phyloP scores from a whole-genome alignment of 1,284 basidiomycete genomes.

The Gymnopus androsaceus region DNA sequence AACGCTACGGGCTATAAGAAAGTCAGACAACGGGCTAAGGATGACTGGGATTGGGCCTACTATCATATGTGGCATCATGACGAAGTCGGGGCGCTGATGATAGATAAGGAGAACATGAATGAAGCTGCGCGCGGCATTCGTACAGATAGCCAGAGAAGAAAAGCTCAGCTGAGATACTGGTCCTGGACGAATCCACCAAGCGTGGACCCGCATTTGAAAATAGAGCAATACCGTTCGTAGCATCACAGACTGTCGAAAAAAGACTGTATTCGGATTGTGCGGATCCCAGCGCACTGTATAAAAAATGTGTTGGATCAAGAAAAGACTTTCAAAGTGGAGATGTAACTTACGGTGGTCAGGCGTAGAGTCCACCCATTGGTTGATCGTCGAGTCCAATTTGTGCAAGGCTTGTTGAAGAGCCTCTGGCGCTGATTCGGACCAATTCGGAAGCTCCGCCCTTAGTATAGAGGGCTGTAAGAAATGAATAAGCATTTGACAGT shows the following conservation, averaged over 20 bases:
- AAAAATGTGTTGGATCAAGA: neutral
- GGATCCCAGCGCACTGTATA: constrained; percentile 65
- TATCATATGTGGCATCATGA: constrained; percentile 22
- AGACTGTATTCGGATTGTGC: constrained; percentile 42
- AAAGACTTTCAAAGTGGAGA: neutral
- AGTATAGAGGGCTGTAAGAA: constrained; percentile 54
- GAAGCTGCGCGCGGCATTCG: constrained; percentile 47
- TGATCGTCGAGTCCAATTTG: constrained; percentile 57
- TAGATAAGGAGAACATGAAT: constrained; percentile 46
- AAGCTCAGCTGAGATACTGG: constrained; percentile 33
- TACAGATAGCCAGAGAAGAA: constrained; percentile 24
- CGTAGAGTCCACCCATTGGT: constrained; percentile 60
- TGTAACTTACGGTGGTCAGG: constrained; percentile 46
- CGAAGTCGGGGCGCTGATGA: neutral
- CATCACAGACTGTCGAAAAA: constrained; percentile 62
- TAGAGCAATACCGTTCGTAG: constrained; percentile 65
- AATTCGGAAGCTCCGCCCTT: constrained; percentile 43
- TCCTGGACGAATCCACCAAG: constrained; percentile 48
- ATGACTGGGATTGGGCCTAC: neutral
- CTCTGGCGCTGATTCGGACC: constrained; percentile 41
- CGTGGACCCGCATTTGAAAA: constrained; percentile 51
- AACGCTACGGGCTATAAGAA: constrained; percentile 27
- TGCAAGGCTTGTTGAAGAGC: constrained; percentile 55
- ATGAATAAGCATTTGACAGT: neutral
- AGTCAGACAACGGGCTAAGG: constrained; percentile 16